Evolutionary conservation across 2,329 filamentous ascomycete species (phyloP), one percentile per base, ranked within the genome.

Genomic region (Corynespora cassiicola): DNA sequence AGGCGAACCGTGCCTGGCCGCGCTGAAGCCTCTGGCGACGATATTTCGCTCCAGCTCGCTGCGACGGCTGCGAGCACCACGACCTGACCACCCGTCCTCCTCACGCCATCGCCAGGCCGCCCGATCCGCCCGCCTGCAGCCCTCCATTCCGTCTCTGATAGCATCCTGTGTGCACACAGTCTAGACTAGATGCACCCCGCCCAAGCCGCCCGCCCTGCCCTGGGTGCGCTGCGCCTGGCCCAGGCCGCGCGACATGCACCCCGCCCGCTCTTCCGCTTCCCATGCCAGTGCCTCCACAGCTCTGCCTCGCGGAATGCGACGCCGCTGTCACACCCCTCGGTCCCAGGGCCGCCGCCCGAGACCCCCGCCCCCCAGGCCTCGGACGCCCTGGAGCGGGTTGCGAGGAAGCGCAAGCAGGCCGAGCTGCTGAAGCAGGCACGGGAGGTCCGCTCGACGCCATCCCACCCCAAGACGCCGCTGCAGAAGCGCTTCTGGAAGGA

Each of bases 401-500:
- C 72, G 20, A 63, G 75, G 36, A 76, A 77, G 51, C 66, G 69
- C 43, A 70, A 75, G 46, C 77, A 81, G 57, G 73, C 73, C 3
- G 75, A 78, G 43, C 56, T 74, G 21, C 61, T 80, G 42, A 61
- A 72, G 44, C 62, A 72, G 56, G 73, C 72, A 4, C 71, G 75
- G 46, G 63, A 74, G 47, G 48, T 72, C 35, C 70, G 66, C 31
- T 45, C 68, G 3, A 61, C 71, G 35, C 67, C 73, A 3, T 50
- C 48, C 27, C 77, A 77, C 48, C 74, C 76, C 2, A 63, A 66
- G 12, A 72, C 66, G 22, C 61, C 80, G 40, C 76, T 85, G 59
- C 77, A 77, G 61, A 88, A 84, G 73, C 80, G 91, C 36, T 96
- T 96, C 74, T 97, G 92, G 92, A 89, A 87, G 68, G 81, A 94